Percentiles rank a stretch among this genome's conserved stretches.
Conservation (phyloP, 768 basidiomycete species). For the Collybiopsis luxurians region DNA sequence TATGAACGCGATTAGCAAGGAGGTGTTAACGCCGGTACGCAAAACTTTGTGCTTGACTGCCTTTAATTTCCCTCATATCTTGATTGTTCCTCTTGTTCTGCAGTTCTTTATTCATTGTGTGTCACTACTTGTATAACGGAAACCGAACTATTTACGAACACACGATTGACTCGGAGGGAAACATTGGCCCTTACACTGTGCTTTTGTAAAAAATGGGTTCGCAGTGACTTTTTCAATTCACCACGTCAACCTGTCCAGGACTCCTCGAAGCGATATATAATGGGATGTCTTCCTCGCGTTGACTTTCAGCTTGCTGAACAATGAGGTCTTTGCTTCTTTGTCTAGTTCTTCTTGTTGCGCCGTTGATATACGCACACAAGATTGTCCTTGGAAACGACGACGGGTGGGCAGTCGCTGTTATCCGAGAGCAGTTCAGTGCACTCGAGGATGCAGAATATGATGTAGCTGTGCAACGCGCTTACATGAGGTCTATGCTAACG, state of each 20-base stretch:
- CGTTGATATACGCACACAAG: not conserved
- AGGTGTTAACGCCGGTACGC: too few species aligned
- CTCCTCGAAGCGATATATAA: too few species aligned
- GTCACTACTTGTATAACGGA: too few species aligned
- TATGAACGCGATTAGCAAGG: too few species aligned
- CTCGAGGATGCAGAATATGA: conserved; percentile 32
- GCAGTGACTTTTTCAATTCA: too few species aligned
- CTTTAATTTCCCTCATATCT: conserved; percentile 25
- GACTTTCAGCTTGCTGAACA: not conserved
- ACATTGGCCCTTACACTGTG: too few species aligned
- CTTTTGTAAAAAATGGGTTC: too few species aligned
- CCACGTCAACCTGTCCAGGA: too few species aligned
- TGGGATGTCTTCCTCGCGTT: too few species aligned
- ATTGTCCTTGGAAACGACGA: conserved; percentile 31
- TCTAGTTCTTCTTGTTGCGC: not conserved
- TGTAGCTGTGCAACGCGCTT: not conserved
- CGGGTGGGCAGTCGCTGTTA: conserved; percentile 45
- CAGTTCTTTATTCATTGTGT: not conserved
- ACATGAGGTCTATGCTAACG: not conserved
- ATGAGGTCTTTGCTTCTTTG: not conserved
- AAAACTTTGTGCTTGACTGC: conserved; percentile 35
- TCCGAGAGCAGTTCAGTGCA: conserved; percentile 39
- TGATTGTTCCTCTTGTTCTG: too few species aligned
- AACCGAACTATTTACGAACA: too few species aligned
- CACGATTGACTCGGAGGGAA: too few species aligned